phyloP scores from a whole-genome alignment of 345 rosid species.

The Salix purpurea region DNA sequence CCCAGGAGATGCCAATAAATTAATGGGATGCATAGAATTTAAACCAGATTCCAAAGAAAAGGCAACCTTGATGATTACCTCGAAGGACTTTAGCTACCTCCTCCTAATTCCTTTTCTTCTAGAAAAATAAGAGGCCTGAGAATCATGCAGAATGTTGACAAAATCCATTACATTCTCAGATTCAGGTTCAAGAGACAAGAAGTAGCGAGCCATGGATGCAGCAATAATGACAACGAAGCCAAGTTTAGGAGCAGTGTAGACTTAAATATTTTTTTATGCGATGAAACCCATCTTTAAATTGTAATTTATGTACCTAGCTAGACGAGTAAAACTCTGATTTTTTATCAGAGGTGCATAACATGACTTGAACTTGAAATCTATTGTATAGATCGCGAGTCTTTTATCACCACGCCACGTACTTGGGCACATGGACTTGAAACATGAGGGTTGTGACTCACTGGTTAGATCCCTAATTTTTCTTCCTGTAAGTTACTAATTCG shows the following conservation, averaged over 20 bases:
- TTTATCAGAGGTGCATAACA: rapidly evolving
- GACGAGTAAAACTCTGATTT: rapidly evolving
- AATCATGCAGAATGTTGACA: neutral
- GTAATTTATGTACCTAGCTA: too few relatives aligned
- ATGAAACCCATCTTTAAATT: too few relatives aligned
- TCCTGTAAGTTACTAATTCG: rapidly evolving
- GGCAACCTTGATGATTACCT: neutral
- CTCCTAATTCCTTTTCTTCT: too few relatives aligned
- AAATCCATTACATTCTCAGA: neutral
- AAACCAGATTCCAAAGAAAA: neutral
- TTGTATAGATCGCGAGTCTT: rapidly evolving
- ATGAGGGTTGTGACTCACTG: too few relatives aligned
- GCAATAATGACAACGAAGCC: neutral
- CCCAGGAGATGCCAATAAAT: neutral
- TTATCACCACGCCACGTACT: too few relatives aligned
- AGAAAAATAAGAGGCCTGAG: neutral
- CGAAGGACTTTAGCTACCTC: too few relatives aligned
- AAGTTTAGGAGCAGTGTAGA: too few relatives aligned
- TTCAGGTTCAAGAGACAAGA: neutral
- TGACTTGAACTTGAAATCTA: rapidly evolving
- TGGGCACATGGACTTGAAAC: too few relatives aligned
- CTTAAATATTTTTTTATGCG: neutral
- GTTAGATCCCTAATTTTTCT: too few relatives aligned
- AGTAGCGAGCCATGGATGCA: neutral
- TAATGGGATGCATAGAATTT: neutral